Base-by-base conservation (phyloP, 2,329 filamentous ascomycete species). In the Daldinia sp. region DNA sequence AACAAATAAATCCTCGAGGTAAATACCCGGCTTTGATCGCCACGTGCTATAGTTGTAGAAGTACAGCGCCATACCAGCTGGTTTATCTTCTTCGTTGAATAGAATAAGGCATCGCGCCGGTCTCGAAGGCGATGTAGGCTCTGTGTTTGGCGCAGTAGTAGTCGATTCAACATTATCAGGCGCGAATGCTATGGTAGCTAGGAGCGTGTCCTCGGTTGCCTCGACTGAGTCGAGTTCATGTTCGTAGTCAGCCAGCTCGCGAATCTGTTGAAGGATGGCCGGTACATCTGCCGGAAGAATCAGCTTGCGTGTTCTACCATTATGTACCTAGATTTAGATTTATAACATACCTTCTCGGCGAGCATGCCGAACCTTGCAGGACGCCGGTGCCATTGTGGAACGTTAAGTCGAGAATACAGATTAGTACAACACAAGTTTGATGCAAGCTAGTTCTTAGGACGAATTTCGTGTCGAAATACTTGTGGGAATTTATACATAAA, bases 41-140 rank as follows among this genome's bases (percentile, higher is more conserved):
- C 96, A 98, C 0, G 95, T 98, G 77, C 90, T 93, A 82, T 97
- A 98, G 82, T 95, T 98, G 85, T 95, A 94, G 80, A 97, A 98
- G 82, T 94, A 98, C 44, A 98, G 82, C 1, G 94, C 94, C 87
- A 98, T 93, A 54, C 92, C 93, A 0, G 89, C 92, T 0, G 79
- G 79, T 42, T 81, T 77, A 10, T 83, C 80, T 5, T 82, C 79
- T 10, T 84, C 81, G 23, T 85, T 81, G 73, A 85, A 84, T 61
- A 95, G 81, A 9, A 97, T 81, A 37, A 97, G 85, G 56, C 93
- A 95, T 68, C 93, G 92, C 18, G 94, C 92, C 33, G 91, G 93
- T n/a, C 82, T 83, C 4, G 80, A 74, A 1, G 87, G 79, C 0
- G 86, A 83, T 57, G 87, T 90, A 6, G 86, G 80, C 72, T 88